A percentile compares a stretch with the other conserved stretches of the same genome.
phyloP scores from a whole-genome alignment of 352 stramenopile genomes.

The Globisporangium solare region DNA sequence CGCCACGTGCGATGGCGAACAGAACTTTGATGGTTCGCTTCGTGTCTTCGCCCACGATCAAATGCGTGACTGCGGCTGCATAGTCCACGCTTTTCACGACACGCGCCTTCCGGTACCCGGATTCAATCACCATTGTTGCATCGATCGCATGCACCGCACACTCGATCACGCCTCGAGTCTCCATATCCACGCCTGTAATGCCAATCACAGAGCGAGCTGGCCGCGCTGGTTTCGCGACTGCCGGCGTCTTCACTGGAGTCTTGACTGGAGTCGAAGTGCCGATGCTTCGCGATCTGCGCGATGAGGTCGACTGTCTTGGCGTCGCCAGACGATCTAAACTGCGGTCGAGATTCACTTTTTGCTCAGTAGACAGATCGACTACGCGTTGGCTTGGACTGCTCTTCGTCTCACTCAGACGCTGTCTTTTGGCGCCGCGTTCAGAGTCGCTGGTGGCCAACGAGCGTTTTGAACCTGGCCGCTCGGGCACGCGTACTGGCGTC shows the following conservation, averaged over 20 bases:
- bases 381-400: background rate
- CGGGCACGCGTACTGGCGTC: conserved; percentile 13
- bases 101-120: conserved; percentile 51
- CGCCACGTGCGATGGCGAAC: conserved; percentile 74
- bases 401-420: background rate
- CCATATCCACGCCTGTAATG: conserved; percentile 66
- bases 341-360: conserved; percentile 5
- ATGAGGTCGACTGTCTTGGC: conserved; percentile 5
- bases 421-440: background rate
- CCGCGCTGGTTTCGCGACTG: conserved; percentile 16
- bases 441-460: conserved; percentile 4
- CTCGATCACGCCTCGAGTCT: conserved; percentile 54
- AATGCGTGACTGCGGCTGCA: conserved; percentile 61
- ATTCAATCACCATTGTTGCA: conserved; percentile 41
- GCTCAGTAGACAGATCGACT: background rate
- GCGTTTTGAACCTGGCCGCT: conserved; percentile 4
- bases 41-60: conserved; percentile 61
- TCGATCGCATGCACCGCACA: conserved; percentile 80
- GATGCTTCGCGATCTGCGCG: conserved; percentile 9
- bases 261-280: conserved; percentile 3
- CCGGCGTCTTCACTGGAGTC: conserved; percentile 9
- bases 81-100: conserved; percentile 82
- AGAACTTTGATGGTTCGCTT: conserved; percentile 84
- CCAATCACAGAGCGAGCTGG: conserved; percentile 58
- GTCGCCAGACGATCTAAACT: conserved; percentile 11